Percentiles rank a stretch among this genome's conserved stretches.
phyloP scores from a whole-genome alignment of 2,329 filamentous ascomycete genomes.

The Talaromyces sp. region DNA sequence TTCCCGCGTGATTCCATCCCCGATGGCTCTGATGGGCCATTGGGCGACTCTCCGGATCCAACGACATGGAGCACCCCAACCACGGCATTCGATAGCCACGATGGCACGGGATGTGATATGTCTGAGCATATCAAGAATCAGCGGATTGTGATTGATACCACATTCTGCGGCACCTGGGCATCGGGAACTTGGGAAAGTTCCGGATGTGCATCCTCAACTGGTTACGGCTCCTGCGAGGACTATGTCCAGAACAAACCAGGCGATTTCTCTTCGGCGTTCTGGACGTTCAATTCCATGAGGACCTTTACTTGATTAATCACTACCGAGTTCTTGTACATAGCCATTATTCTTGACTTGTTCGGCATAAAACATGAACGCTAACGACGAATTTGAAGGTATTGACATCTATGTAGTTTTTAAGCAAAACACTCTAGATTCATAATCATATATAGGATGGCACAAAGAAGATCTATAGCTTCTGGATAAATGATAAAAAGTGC shows the following conservation, averaged over 20 bases:
- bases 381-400: no score
- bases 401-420: no score
- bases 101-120: constrained; percentile 63
- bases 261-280: constrained; percentile 69
- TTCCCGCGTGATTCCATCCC: constrained; percentile 57
- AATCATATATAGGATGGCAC: no score
- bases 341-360: no score
- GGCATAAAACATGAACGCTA: no score
- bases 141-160: constrained; percentile 69
- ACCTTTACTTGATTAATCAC: constrained; percentile 46
- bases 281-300: constrained; percentile 67
- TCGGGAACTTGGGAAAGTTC: constrained; percentile 61
- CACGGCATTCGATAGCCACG: constrained; percentile 58
- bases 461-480: no score
- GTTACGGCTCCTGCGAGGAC: constrained; percentile 61
- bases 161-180: constrained; percentile 86
- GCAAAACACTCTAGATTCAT: no score
- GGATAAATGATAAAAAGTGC: no score
- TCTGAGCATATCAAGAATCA: constrained; percentile 64
- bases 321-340: no score
- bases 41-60: constrained; percentile 57
- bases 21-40: constrained; percentile 59
- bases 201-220: constrained; percentile 52
- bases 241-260: constrained; percentile 67
- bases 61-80: constrained; percentile 62